Evolutionary conservation across 768 basidiomycete genomes (phyloP), one percentile per base, ranked within the genome.

Genomic region (Crepidotus variabilis): DNA sequence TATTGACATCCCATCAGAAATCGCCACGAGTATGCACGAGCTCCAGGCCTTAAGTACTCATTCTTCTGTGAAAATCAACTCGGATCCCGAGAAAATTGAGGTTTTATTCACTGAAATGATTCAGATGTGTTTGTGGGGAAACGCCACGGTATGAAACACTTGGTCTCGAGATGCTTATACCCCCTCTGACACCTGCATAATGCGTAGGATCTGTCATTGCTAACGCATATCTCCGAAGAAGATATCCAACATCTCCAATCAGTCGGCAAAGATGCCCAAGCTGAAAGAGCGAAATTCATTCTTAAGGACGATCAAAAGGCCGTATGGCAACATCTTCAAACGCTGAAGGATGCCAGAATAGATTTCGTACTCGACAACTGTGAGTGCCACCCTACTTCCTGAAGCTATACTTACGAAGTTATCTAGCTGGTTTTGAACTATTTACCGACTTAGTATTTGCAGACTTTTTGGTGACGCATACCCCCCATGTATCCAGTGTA

Each of bases 331-430:
- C 78, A 91, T 65, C 62, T 96, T 24, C 81, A 80, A 61, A 74
- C 71, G 6, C 61, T 91, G 33, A 75, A 77, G 54, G 73, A 68
- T 56, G 81, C 74, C 0, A 74, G 86, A 8, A 76, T 95, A 6
- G 96, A 98, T 68, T 86, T 98, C 53, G 83, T 98, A 2, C 73
- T 99, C 16, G 96, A 99, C 65, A 98, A 99, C 64, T 85, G 92
- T 94, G 57, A 69, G 71, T 58, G 8, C 24, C 45, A 3, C 43
- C 20, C 51, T 22, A 18, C 8, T 34, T 5, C 58, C 24, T 20
- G 20, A n/a, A 23, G 7, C 52, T 43, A 46, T 39, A 50, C 46
- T 34, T 43, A 24, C 20, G 18, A 33, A 21, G 8, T n/a, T n/a
- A 8, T 58, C 2, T 59, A 95, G 93, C 92, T 64, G 95, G 94